Conservation (phyloP, 2,329 filamentous ascomycete species). For the Fusarium floridanum region DNA sequence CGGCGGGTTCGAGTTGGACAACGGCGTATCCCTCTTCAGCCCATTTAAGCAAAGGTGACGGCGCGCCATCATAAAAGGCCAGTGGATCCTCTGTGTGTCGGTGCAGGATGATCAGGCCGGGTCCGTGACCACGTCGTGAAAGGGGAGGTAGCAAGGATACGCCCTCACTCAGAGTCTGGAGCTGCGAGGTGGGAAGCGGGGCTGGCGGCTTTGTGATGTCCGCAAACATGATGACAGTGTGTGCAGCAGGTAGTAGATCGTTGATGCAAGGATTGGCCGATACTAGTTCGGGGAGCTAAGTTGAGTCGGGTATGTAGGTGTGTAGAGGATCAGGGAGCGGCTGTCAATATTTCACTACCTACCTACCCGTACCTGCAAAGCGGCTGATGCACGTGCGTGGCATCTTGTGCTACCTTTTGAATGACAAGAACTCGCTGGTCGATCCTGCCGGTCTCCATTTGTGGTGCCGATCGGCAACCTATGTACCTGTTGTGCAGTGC, state of each 20-base stretch:
- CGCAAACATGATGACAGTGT: slow-evolving; percentile 34
- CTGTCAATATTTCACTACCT: background rate
- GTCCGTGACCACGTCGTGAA: slow-evolving; percentile 53
- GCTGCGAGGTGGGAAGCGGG: slow-evolving; percentile 41
- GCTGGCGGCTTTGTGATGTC: slow-evolving; percentile 45
- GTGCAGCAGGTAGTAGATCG: background rate
- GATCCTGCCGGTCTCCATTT: background rate
- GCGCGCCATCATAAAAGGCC: slow-evolving; percentile 21
- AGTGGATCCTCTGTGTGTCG: slow-evolving; percentile 8
- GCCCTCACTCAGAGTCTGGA: slow-evolving; percentile 27
- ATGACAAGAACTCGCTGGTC: background rate
- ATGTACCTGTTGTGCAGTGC: background rate
- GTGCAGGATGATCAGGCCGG: slow-evolving; percentile 52
- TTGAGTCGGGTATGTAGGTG: background rate
- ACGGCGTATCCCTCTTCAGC: background rate
- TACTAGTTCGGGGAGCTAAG: background rate
- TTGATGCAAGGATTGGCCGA: background rate
- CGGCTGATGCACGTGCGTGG: too few relatives aligned
- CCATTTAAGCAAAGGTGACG: background rate
- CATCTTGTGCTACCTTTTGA: background rate
- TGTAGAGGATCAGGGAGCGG: background rate
- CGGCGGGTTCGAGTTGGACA: background rate
- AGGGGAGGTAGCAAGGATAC: slow-evolving; percentile 50
- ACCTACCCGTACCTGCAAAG: too few relatives aligned
- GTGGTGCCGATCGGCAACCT: background rate